These are phyloP conservation scores for Penicillium sumatraense DNA, from an alignment of 2,329 filamentous ascomycete species.

Conservation along the genomic window DNA sequence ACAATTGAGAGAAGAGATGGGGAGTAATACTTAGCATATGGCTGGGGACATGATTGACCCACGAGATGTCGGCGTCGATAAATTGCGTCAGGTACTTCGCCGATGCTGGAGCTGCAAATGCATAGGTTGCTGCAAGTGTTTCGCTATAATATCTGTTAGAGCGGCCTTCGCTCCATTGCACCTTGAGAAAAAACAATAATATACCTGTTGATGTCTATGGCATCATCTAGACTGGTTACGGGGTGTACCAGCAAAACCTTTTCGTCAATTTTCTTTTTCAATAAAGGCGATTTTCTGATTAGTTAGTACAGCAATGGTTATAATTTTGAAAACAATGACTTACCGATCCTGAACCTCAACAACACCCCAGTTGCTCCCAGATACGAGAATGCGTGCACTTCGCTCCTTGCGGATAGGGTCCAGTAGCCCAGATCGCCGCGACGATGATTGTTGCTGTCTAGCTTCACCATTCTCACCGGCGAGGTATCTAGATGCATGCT, in stretches of 20 bases:
- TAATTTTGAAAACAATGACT: not conserved
- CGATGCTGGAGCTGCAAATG: conserved; percentile 55
- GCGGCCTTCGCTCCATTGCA: not conserved
- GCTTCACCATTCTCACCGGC: conserved; percentile 28
- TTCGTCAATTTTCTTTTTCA: conserved; percentile 47
- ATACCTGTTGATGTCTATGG: conserved; percentile 52
- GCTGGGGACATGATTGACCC: conserved; percentile 62
- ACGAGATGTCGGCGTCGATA: conserved; percentile 54
- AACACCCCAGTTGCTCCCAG: conserved; percentile 34
- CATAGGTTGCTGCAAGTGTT: conserved; percentile 54
- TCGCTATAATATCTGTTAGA: conserved; percentile 8
- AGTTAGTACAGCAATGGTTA: not conserved
- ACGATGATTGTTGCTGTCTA: conserved; percentile 15
- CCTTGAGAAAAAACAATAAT: conserved; percentile 10
- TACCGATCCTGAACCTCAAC: conserved; percentile 35
- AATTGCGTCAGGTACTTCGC: conserved; percentile 66
- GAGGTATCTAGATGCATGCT: conserved; percentile 37
- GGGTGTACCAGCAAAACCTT: conserved; percentile 53
- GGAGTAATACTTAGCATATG: conserved; percentile 53
- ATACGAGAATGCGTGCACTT: conserved; percentile 35
- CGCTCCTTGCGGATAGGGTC: conserved; percentile 27
- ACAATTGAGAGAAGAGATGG: not conserved
- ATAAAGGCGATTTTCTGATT: conserved; percentile 27
- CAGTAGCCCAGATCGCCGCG: conserved; percentile 22
- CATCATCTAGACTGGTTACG: conserved; percentile 59